A percentile compares a stretch with the other conserved stretches of the same genome.
Evolutionary conservation across 768 basidiomycete genomes (phyloP).

Genomic region (Tulasnella sp.): DNA sequence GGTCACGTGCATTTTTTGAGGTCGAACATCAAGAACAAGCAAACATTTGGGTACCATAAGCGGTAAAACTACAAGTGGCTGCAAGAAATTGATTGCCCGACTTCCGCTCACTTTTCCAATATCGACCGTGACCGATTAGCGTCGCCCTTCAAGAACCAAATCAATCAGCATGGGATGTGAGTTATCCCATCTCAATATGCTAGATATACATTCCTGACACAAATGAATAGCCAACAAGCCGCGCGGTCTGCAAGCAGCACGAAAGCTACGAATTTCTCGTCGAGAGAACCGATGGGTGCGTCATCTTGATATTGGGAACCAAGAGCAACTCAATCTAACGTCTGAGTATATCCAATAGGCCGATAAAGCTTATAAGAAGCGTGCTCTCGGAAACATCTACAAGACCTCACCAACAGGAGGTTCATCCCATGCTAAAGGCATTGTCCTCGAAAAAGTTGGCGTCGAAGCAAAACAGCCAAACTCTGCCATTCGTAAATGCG

Average conservation of each 20-base stretch:
- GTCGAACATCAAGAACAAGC: no score
- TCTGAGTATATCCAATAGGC: conserved; percentile 40
- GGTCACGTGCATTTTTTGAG: no score
- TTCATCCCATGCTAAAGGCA: conserved; percentile 98
- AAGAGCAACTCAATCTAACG: conserved; percentile 4
- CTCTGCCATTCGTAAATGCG: conserved; percentile 99
- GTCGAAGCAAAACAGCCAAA: conserved; percentile 99
- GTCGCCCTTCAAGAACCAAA: no score
- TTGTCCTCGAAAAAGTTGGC: conserved; percentile 99
- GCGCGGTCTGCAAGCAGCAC: conserved; percentile 95
- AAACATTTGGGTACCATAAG: no score
- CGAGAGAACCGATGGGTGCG: conserved; percentile 94
- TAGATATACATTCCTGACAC: no score
- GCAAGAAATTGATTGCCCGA: no score
- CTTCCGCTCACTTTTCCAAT: no score
- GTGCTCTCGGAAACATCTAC: conserved; percentile 98
- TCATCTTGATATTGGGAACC: conserved; percentile 15
- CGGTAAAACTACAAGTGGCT: no score
- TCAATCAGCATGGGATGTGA: no score
- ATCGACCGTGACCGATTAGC: no score
- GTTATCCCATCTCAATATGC: no score
- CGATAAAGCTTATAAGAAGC: conserved; percentile 98
- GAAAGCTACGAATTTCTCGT: conserved; percentile 90
- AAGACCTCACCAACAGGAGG: conserved; percentile 99
- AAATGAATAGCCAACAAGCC: conserved; percentile 99